Base-by-base conservation (phyloP, 176 grass and related monocot genomes). In the Poa annua region DNA sequence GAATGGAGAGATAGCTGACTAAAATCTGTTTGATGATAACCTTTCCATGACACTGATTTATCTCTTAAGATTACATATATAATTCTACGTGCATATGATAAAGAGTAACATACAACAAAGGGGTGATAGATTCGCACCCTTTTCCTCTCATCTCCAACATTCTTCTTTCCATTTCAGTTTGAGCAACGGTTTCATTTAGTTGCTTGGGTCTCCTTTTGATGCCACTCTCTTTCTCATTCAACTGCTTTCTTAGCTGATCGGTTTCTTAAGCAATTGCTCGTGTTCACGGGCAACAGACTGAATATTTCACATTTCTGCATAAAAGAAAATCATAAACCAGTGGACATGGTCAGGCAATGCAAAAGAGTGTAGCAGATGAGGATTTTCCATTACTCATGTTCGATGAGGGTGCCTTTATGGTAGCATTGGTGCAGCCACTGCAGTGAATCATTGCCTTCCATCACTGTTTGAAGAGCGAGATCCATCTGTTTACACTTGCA, bases 41-140 rank as follows among this genome's bases (percentile, higher is more conserved):
- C 15, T 71, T 68, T 16, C 53, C 41, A 33, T 24, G 16, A 51
- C 14, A 85, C 71, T 13, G 5, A 50, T 64, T 54, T 41, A 62
- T 59, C 59, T 75, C 51, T 26, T 82, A 11, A 62, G 80, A 39
- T 84, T 51, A 83, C 39, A 35, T 16, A 21, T 26, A 47, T 39
- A 83, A 2, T 76, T 77, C 32, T 61, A 3, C 79, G 57, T 85
- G 25, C 87, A 99, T 91, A 92, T 96, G 80, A 94, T 96, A 89
- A 92, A 96, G 25, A 73, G 21, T 71, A n/a, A 80, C 26, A 19
- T 11, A 68, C 53, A 77, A 4, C 17, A 15, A 39, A 78, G 9
- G 22, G 7, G 2, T 15, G 38, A 3, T 59, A 53, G 42, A 60
- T 70, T 48, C 8, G 16, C 79, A 89, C 91, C 88, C 80, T 85